Evolutionary conservation across 768 basidiomycete genomes (phyloP).

Genomic region (Collybia mongolica): DNA sequence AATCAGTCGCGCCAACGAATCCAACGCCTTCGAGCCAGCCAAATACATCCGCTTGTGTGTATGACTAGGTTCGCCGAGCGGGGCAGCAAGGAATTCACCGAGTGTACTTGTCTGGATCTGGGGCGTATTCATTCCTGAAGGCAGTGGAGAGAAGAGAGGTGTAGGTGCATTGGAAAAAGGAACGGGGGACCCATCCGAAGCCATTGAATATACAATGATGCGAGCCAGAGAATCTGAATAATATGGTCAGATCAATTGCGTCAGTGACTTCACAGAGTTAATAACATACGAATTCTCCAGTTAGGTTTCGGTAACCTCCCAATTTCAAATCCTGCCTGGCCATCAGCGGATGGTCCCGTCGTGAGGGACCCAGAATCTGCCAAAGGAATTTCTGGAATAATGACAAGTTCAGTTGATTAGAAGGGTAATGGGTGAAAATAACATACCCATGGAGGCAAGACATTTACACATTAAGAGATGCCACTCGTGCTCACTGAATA

Average conservation of each 20-base stretch:
- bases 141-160: conserved; percentile 69
- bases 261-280: conserved; percentile 12
- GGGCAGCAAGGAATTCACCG: conserved; percentile 59
- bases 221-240: conserved; percentile 71
- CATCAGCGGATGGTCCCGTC: conserved; percentile 76
- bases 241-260: conserved; percentile 5
- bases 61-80: conserved; percentile 46
- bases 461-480: conserved; percentile 87
- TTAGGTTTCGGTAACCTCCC: conserved; percentile 66
- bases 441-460: conserved; percentile 72
- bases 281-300: conserved; percentile 66
- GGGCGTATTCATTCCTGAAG: conserved; percentile 62
- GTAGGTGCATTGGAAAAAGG: conserved; percentile 66
- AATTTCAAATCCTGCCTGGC: conserved; percentile 71
- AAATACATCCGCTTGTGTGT: conserved; percentile 55
- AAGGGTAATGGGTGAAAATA: conserved; percentile 1
- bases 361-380: conserved; percentile 74
- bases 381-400: conserved; percentile 59
- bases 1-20: conserved; percentile 81
- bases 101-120: conserved; percentile 43
- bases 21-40: conserved; percentile 83
- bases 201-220: conserved; percentile 89
- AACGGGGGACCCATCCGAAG: conserved; percentile 55
- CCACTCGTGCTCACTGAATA: conserved; percentile 85
- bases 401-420: conserved; percentile 4